Percentiles rank a stretch among this genome's conserved stretches.
Conservation (phyloP, 805 yeast genomes). For the Dipodascus albidus region DNA sequence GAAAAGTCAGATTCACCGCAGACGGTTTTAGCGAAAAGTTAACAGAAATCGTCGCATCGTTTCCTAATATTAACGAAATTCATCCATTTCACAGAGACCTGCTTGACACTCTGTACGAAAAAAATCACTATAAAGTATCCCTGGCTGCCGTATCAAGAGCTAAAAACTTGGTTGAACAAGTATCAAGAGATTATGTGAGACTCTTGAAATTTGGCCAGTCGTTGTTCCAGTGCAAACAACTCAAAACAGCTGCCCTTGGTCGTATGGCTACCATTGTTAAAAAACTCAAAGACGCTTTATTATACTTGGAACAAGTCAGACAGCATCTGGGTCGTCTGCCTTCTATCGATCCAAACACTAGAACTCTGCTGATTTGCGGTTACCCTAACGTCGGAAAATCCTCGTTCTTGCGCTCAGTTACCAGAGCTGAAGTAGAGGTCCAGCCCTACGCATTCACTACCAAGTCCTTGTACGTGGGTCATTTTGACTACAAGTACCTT, state of each 20-base stretch:
- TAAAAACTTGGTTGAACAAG: slow-evolving; percentile 88
- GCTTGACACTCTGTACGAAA: slow-evolving; percentile 95
- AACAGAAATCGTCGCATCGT: slow-evolving; percentile 71
- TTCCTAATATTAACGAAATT: slow-evolving; percentile 93
- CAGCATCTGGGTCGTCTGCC: slow-evolving; percentile 99
- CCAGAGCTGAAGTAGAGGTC: slow-evolving; percentile 97
- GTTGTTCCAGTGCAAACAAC: slow-evolving; percentile 95
- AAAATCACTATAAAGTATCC: slow-evolving; percentile 95
- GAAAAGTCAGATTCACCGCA: slow-evolving; percentile 92
- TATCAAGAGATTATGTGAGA: slow-evolving; percentile 88
- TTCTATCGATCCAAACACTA: slow-evolving; percentile 94
- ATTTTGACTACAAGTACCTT: slow-evolving; percentile 94
- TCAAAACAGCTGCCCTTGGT: slow-evolving; percentile 97
- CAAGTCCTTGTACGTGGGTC: slow-evolving; percentile 94
- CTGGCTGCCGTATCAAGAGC: slow-evolving; percentile 92
- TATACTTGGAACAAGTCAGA: slow-evolving; percentile 94
- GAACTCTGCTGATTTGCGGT: slow-evolving; percentile 95
- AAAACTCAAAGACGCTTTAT: slow-evolving; percentile 87
- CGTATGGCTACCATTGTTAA: slow-evolving; percentile 98
- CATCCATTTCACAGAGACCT: slow-evolving; percentile 98
- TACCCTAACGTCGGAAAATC: slow-evolving; percentile 99
- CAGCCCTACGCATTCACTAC: slow-evolving; percentile 99
- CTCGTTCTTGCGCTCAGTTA: slow-evolving; percentile 81
- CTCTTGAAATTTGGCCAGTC: slow-evolving; percentile 96
- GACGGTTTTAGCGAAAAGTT: slow-evolving; percentile 94